Evolutionary conservation across 768 basidiomycete genomes (phyloP), one percentile per base, ranked within the genome.

Genomic region (Boletales sp.): DNA sequence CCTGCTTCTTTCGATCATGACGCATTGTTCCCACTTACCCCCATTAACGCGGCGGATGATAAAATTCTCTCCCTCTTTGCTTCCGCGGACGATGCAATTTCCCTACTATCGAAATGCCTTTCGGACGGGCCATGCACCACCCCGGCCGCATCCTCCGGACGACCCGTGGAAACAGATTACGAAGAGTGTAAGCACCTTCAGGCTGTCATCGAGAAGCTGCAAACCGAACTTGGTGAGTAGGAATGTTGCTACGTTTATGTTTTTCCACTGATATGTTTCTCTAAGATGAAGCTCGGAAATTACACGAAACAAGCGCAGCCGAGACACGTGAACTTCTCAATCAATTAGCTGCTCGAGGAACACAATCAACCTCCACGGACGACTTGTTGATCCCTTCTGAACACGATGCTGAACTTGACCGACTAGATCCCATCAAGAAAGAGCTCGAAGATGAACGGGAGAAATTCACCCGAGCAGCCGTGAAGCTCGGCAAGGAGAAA

Each of bases 391-490:
- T 72, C 14, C 72, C 65, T n/a, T 76, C 83, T 14, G 71, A 74
- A 44, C 61, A 67, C 47, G 82, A 87, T 52, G 74, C 75, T 32
- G 81, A 84, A 58, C 74, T 69, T 35, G 74, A 79, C 43, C 72
- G 75, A 27, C 62, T 89, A 30, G 78, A 81, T 29, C 70, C 62
- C 15, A 72, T 83, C 45, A 74, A 69, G 59, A 68, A 66, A 45
- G 78, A 84, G 39, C 79, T 91, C 6, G 83, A 89, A 43, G 70
- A 75, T 15, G 87, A 91, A 55, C 77, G 84, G 10, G 71, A 71
- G 45, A 80, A 80, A 51, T 81, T 87, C 54, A 81, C 82, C 0
- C 80, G 83, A 52, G 83, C 83, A 18, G 75, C 83, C 12, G 68
- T 86, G 17, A 76, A 73, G 50, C 69, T 91, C 21, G 81, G 81